A percentile compares a stretch with the other conserved stretches of the same genome.
Conservation (phyloP, 306 rosid genomes). For the Sicyos edulis region DNA sequence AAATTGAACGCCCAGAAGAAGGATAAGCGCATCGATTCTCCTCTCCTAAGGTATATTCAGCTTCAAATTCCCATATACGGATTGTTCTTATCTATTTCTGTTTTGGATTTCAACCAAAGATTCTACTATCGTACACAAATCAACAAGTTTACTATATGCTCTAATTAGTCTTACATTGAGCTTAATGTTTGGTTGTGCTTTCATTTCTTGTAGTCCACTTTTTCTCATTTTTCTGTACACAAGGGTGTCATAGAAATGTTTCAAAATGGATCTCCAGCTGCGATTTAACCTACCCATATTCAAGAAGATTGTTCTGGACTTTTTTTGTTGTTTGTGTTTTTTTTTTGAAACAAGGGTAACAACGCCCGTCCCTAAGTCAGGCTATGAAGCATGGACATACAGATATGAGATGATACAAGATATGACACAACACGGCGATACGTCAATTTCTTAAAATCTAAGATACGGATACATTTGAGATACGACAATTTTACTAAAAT, state of each 20-base stretch:
- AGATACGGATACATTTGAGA: no score
- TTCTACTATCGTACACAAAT: neutral
- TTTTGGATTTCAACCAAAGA: neutral
- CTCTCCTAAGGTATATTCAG: conserved; percentile 55
- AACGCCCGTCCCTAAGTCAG: no score
- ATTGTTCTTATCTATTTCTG: neutral
- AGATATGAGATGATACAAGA: no score
- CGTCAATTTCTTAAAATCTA: no score
- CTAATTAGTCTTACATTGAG: neutral
- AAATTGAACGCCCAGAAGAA: conserved; percentile 74
- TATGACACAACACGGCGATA: no score
- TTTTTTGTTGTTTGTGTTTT: no score
- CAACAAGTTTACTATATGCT: neutral
- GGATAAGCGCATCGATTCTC: conserved; percentile 76
- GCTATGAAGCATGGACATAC: no score
- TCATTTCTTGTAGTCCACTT: no score
- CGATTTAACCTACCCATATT: neutral
- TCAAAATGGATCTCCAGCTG: neutral
- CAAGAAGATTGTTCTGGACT: neutral
- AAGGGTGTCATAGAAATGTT: neutral
- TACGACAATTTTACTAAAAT: no score
- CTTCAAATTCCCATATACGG: neutral
- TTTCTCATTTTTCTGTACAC: no score
- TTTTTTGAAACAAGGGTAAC: no score
- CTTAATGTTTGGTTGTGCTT: neutral